Evolutionary conservation across 2,329 filamentous ascomycete genomes (phyloP), one percentile per base, ranked within the genome.

Genomic region (Colletotrichum brevisporum): DNA sequence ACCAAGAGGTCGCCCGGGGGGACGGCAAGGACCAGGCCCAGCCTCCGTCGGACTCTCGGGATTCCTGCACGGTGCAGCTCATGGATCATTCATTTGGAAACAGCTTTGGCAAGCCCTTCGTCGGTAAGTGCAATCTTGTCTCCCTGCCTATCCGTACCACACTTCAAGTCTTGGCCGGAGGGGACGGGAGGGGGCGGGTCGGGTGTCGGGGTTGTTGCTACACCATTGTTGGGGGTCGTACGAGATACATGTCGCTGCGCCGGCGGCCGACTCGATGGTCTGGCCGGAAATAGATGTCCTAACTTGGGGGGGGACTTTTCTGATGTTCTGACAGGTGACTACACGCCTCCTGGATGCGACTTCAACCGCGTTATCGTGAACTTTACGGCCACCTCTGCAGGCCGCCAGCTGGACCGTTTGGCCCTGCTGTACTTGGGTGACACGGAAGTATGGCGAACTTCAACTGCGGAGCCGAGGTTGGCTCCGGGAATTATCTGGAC

Each of bases 361-460:
- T 96, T 95, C 82, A 92, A 94, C 75, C 87, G 89, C 41, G 91
- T 95, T 16, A 86, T 89, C 26, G 89, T 96, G 78, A 94, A 94
- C 75, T 87, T 96, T 73, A 95, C 92, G 0, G 90, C 92, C 15
- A 88, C 88, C 1, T 92, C 91, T 10, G 82, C 84, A 70, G 94
- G 94, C 1, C 86, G 88, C 3, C 94, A 97, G 74, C 95, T 88
- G 78, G 94, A 97, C 77, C 87, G 93, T 47, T 84, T 95, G 9
- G 94, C 89, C 4, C 79, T 91, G 39, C 90, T 96, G 86, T 96
- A 91, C 74, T 83, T 96, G 45, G 89, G 89, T 48, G 92, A 95
- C 77, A 89, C 88, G 10, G 93, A 97, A 77, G 86, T 97, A n/a
- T 96, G 92, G 84, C 86, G 93, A 26, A 95, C 93, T 2, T 94